Evolutionary conservation across 495 filamentous ascomycete species (phyloP), one percentile per base, ranked within the genome.

Genomic region (Penicillium canariense): DNA sequence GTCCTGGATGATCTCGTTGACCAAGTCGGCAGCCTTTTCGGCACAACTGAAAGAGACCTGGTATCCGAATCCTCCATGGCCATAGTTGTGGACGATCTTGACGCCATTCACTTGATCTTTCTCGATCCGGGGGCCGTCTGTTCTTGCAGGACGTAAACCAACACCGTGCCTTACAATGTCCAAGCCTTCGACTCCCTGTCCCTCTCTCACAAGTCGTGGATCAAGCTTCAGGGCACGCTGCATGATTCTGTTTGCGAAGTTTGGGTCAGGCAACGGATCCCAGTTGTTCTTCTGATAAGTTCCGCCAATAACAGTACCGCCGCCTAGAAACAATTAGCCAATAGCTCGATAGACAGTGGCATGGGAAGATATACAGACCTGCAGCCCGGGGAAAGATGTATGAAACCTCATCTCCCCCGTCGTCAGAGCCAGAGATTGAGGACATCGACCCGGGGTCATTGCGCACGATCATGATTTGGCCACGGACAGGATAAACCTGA

Each of bases 81-180:
- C 93, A 67, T 97, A 97, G 58, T 95, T 91, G 68, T 97, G 93
- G 53, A 97, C 89, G 4, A 96, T 83, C 75, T 78, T 83, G 1
- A 81, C 74, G 9, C 78, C 84, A 26, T 77, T 68, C 34, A 90
- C 81, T 59, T 74, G 76, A 68, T 96, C 90, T 64, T 80, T 88
- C 74, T 96, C 92, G 26, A 96, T 78, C 43, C 93, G 78, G 8
- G 86, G 84, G 0, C 93, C 92, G 5, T 78, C 85, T n/a, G 81
- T 71, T 45, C 93, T 77, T 51, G 84, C 67, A 17, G 93, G 93
- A 61, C 93, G 75, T 65, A 97, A 68, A 5, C 93, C 93, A 17
- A 96, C 93, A 1, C 82, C 88, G 65, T 97, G 91, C 27, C 93
- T 72, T 36, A 97, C 81, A 14, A 97, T 78, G 70, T 85, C 84